phyloP scores from a whole-genome alignment of 2,329 filamentous ascomycete genomes.

The Calycina herbarum region DNA sequence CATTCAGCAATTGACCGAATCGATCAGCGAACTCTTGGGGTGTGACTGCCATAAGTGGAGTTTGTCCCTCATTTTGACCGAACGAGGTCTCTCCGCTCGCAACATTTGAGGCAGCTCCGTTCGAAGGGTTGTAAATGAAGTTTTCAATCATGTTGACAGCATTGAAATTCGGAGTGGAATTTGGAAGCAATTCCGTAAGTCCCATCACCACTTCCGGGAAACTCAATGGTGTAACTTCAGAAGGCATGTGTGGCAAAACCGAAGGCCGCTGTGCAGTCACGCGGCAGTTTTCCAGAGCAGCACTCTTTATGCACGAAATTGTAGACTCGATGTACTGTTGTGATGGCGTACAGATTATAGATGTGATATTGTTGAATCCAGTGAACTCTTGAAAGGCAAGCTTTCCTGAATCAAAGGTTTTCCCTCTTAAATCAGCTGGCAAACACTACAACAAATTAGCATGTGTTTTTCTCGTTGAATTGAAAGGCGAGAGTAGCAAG shows the following conservation, averaged over 20 bases:
- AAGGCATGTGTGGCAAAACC: slow-evolving; percentile 22
- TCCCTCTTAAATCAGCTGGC: slow-evolving; percentile 3
- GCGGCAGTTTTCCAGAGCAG: slow-evolving; percentile 18
- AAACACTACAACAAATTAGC: slow-evolving; percentile 16
- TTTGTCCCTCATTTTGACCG: slow-evolving; percentile 14
- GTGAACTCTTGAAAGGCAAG: slow-evolving; percentile 27
- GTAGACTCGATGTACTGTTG: slow-evolving; percentile 27
- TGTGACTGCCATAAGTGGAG: slow-evolving; percentile 16
- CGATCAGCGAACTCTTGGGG: slow-evolving; percentile 24
- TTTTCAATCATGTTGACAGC: slow-evolving; percentile 27
- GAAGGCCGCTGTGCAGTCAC: slow-evolving; percentile 30
- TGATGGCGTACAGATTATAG: slow-evolving; percentile 24
- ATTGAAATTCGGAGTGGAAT: slow-evolving; percentile 20
- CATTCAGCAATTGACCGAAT: slow-evolving; percentile 29
- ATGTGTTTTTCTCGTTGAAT: too few relatives aligned
- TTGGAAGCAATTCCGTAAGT: slow-evolving; percentile 23
- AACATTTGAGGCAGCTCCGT: slow-evolving; percentile 12
- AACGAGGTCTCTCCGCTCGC: slow-evolving; percentile 18
- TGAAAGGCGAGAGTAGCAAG: too few relatives aligned
- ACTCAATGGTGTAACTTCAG: slow-evolving; percentile 26
- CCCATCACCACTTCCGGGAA: slow-evolving; percentile 25
- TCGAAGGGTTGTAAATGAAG: slow-evolving; percentile 24
- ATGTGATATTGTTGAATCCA: slow-evolving; percentile 19
- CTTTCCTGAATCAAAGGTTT: slow-evolving; percentile 18
- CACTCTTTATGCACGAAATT: slow-evolving; percentile 25